phyloP scores from a whole-genome alignment of 1,284 basidiomycete genomes.

The Lignosus rhinocerotis region DNA sequence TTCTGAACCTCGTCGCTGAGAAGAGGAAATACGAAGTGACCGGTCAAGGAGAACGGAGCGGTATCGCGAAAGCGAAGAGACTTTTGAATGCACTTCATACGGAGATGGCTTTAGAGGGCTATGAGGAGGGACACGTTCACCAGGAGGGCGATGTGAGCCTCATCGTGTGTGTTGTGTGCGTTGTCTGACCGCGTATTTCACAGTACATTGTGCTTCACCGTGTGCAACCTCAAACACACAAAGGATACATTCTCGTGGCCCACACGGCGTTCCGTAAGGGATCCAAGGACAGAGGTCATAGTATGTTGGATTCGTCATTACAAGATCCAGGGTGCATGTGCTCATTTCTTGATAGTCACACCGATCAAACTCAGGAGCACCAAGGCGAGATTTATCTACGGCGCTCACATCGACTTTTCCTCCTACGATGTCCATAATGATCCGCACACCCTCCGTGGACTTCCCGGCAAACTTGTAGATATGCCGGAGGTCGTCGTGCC shows the following conservation, averaged over 20 bases:
- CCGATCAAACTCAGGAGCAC: constrained; percentile 84
- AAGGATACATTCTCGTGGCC: constrained; percentile 87
- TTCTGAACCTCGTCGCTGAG: constrained; percentile 85
- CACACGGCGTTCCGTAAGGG: constrained; percentile 88
- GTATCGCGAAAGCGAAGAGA: constrained; percentile 82
- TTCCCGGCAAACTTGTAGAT: constrained; percentile 71
- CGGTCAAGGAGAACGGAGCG: constrained; percentile 53
- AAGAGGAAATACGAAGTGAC: constrained; percentile 74
- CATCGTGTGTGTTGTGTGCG: neutral
- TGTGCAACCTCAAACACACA: constrained; percentile 87
- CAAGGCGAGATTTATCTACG: constrained; percentile 77
- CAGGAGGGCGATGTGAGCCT: constrained; percentile 87
- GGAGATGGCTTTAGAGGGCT: constrained; percentile 85
- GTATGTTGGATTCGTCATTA: constrained; percentile 43
- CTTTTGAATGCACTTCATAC: constrained; percentile 84
- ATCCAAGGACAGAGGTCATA: constrained; percentile 74
- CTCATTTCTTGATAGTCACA: constrained; percentile 56
- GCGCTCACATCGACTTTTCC: constrained; percentile 70
- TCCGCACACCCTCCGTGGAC: constrained; percentile 63
- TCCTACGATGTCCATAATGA: constrained; percentile 64
- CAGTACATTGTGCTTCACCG: constrained; percentile 92
- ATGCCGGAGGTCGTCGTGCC: constrained; percentile 54
- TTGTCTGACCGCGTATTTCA: neutral
- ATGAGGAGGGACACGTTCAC: constrained; percentile 90
- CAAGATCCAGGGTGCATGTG: constrained; percentile 17